Evolutionary conservation across 257 asterid species (phyloP).

Genomic region (Avicennia marina): DNA sequence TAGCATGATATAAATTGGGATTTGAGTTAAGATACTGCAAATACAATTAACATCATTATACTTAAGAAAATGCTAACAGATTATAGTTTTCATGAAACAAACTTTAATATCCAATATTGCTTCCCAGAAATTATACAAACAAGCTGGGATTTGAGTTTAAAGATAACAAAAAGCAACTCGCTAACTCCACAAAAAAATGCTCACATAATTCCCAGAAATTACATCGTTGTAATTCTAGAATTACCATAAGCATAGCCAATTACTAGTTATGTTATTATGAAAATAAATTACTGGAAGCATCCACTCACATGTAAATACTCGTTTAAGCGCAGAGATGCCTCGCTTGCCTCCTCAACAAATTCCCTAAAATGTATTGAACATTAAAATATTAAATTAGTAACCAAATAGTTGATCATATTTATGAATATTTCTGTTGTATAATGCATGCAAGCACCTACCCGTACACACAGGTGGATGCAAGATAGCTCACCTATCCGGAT

Average conservation of each 20-base stretch:
- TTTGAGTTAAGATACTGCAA: slow-evolving; percentile 85
- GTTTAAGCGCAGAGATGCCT: slow-evolving; percentile 76
- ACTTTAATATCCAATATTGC: background rate
- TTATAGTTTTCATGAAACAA: background rate
- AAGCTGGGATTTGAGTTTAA: background rate
- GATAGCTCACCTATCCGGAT: slow-evolving; percentile 75
- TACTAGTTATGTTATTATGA: slow-evolving; percentile 5
- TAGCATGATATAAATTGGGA: slow-evolving; percentile 65
- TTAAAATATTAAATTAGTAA: slow-evolving; percentile 3
- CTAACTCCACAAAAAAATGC: no score
- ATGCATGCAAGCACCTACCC: background rate
- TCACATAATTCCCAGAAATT: no score
- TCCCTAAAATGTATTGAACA: slow-evolving; percentile 43
- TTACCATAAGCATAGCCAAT: slow-evolving; percentile 3
- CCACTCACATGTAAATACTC: slow-evolving; percentile 66
- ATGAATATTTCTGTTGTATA: background rate
- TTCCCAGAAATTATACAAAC: background rate
- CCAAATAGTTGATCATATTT: background rate
- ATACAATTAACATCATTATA: slow-evolving; percentile 6
- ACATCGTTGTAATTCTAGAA: background rate
- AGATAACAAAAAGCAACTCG: background rate
- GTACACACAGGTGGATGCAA: background rate
- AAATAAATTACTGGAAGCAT: background rate
- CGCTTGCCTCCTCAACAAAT: slow-evolving; percentile 73
- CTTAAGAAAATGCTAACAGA: background rate